Evolutionary conservation across 176 grass and related monocot genomes (phyloP), one percentile per base, ranked within the genome.

Genomic region (Dactylis glomerata): DNA sequence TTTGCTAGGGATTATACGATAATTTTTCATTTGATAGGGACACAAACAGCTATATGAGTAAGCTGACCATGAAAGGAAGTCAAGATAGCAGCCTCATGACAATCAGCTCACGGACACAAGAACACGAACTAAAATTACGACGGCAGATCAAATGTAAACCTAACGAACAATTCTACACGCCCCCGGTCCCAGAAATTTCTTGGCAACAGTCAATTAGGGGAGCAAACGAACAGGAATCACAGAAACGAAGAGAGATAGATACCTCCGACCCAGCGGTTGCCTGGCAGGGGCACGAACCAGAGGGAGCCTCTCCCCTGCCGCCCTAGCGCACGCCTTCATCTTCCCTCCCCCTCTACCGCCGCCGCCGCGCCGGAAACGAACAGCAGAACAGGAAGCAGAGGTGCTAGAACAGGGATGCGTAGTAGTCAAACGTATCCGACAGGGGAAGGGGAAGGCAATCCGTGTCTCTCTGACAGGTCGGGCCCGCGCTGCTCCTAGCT

Each of bases 271-370:
- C 28, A 86, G 79, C 22, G 66, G 79, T 15, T 61, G 83, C 27
- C 56, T 34, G 8, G 56, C 9, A 17, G 82, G 28, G 68, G 79
- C 3, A 56, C 28, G 55, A 64, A 49, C 74, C 74, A 90, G 36
- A 19, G 88, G 84, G 3, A 90, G 28, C 46, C 80, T 67, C 84
- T 79, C 45, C 66, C 88, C 65, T 8, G 84, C 88, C 8, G 45
- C 88, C 79, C 54, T 90, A 13, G 45, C 88, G 37, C 84, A 90
- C 79, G 88, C 79, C 84, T 83, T 86, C 84, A 90, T 90, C 79
- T 78, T 57, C 10, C 22, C 40, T 56, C 20, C 45, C 20, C 38
- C 57, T 6, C 75, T 57, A n/a, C 73, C 24, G 24, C 40, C 22
- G 78, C 44, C 83, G 42, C 63, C 24, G 52, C 44, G 74, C 50